A percentile compares a stretch with the other conserved stretches of the same genome.
phyloP scores from a whole-genome alignment of 2,329 filamentous ascomycete species.

The Penicillium glabrum region DNA sequence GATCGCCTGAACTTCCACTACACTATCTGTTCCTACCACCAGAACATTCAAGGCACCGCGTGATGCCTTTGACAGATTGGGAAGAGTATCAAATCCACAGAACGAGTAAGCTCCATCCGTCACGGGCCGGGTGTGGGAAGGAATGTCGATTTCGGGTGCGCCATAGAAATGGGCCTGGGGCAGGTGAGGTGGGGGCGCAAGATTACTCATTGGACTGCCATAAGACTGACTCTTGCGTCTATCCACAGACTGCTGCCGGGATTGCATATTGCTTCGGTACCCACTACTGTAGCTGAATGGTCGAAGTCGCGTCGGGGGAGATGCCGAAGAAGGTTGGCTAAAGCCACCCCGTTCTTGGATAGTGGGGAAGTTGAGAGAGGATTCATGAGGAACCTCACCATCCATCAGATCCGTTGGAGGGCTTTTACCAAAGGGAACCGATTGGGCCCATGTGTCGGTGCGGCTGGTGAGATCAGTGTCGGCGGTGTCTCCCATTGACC shows the following conservation, averaged over 20 bases:
- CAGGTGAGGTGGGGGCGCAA: slow-evolving; percentile 66
- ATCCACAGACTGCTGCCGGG: slow-evolving; percentile 39
- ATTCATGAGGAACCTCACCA: slow-evolving; percentile 35
- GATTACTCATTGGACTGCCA: slow-evolving; percentile 35
- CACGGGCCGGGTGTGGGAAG: slow-evolving; percentile 22
- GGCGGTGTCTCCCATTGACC: slow-evolving; percentile 29
- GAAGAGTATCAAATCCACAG: slow-evolving; percentile 76
- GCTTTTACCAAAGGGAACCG: slow-evolving; percentile 46
- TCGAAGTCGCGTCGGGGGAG: slow-evolving; percentile 42
- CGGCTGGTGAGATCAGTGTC: slow-evolving; percentile 37
- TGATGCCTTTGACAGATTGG: slow-evolving; percentile 43
- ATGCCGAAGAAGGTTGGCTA: slow-evolving; percentile 44
- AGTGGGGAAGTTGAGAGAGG: slow-evolving; percentile 41
- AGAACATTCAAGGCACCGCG: slow-evolving; percentile 61
- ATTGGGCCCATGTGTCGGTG: slow-evolving; percentile 46
- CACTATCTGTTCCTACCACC: slow-evolving; percentile 76
- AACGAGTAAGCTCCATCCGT: slow-evolving; percentile 65
- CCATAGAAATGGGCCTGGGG: slow-evolving; percentile 76
- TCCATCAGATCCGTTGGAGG: slow-evolving; percentile 42
- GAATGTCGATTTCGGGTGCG: slow-evolving; percentile 68
- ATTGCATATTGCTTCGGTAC: slow-evolving; percentile 35
- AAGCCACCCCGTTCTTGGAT: slow-evolving; percentile 41
- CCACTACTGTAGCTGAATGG: slow-evolving; percentile 46
- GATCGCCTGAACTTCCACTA: slow-evolving; percentile 72
- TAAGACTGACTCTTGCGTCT: slow-evolving; percentile 40